Evolutionary conservation across 768 basidiomycete species (phyloP), one percentile per base, ranked within the genome.

Genomic region (Agaricus bisporus): DNA sequence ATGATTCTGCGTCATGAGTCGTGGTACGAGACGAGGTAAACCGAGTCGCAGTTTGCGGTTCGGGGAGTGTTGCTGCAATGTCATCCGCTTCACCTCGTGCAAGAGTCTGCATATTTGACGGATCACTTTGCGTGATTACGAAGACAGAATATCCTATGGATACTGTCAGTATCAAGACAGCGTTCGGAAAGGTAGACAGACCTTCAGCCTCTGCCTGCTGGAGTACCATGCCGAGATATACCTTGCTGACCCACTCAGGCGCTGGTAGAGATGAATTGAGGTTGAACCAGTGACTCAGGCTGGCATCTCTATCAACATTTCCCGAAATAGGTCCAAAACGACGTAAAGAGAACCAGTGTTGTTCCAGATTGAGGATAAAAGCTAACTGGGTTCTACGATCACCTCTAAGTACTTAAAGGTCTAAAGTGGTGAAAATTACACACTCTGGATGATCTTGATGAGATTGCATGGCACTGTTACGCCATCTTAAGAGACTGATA

Each of bases 311-410:
- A 32, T 70, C 68, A 25, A 70, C 57, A 50, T 72, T 64, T n/a
- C 76, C 58, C 15, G 67, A 68, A 14, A 78, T 73, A 49, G 61
- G 64, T 17, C 90, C 91, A 63, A 95, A 95, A 17, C 88, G 81
- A 42, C 91, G 83, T 29, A 92, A 73, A 8, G 91, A 86, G 63
- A 89, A 90, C 94, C 94, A 97, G 61, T 95, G 94, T 49, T 89
- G 84, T 44, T 86, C 74, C 42, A 86, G 78, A 64, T 97, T 91
- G 32, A 97, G 78, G 53, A 97, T 85, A 64, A 94, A 97, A 2
- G 83, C 94, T 29, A 88, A 78, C 65, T 95, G 91, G 6, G 78
- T 74, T 61, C 93, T 95, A 55, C 18, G 15, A 26, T 51, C 18
- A 11, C 11, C 22, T 49, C 35, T 45, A 7, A 48, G 36, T 15